A percentile compares a stretch with the other conserved stretches of the same genome.
These are phyloP conservation scores for Geosmithia flava DNA, from an alignment of 2,329 filamentous ascomycete species.

Conservation along the genomic window DNA sequence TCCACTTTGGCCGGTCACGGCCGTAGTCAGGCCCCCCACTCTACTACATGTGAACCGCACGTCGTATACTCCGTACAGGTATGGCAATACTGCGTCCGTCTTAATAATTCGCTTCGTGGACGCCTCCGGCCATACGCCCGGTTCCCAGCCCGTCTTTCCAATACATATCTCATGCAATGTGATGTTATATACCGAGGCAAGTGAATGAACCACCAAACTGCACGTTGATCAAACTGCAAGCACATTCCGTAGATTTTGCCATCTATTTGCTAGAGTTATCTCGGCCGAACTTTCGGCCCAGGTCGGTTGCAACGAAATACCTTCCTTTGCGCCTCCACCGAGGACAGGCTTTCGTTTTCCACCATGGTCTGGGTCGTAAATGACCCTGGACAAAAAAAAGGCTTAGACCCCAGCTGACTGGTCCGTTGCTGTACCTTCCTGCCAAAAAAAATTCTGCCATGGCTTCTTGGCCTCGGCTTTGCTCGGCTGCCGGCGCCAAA, in stretches of 20 bases:
- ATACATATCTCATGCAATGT: neutral
- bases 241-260: neutral
- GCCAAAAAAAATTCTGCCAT: neutral
- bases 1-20: neutral
- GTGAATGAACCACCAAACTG: neutral
- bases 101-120: neutral
- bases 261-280: neutral
- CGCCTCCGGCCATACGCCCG: neutral
- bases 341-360: neutral
- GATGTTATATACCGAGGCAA: neutral
- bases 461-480: neutral
- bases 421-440: neutral
- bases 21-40: neutral
- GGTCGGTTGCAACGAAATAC: neutral
- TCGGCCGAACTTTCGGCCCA: conserved; percentile 1
- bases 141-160: neutral
- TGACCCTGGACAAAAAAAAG: neutral
- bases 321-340: neutral
- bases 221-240: too few relatives aligned
- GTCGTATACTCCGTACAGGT: too few relatives aligned
- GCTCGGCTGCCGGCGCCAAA: neutral
- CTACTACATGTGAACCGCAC: neutral
- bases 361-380: neutral
- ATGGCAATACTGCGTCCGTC: neutral
- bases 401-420: neutral